Evolutionary conservation across 345 rosid genomes (phyloP), one percentile per base, ranked within the genome.

Genomic region (Sisymbrium irio): DNA sequence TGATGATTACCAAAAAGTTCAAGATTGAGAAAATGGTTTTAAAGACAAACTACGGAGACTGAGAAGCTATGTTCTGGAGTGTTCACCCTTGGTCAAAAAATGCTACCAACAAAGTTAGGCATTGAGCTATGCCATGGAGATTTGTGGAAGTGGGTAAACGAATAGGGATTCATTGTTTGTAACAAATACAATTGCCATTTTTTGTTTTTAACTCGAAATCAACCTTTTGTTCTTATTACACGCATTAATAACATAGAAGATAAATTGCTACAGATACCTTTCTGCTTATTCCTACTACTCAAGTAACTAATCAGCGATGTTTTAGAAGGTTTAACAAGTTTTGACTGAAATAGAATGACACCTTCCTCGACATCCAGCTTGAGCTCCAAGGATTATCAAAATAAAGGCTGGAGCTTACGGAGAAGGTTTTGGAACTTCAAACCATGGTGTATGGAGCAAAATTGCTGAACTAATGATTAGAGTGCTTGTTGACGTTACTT

Each of bases 141-240:
- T 64, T 64, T 77, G 71, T 70, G 17, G 33, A 54, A 70, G 46
- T 68, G 79, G 57, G 33, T 69, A 63, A 45, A 77, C 60, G 41
- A 46, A 67, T 50, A 47, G 57, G 25, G 76, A 65, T 47, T 77
- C 77, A 71, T 77, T 71, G 62, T 71, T 77, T 77, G 80, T 77
- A 77, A 46, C 62, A 28, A 13, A 36, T 70, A 69, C 70, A 54
- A 30, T 62, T 62, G 14, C 69, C 59, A 61, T 41, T 7, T 61
- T 32, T 10, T 50, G 41, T 5, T 5, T 10, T 19, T 0, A 36
- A 76, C 57, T 56, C 17, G 18, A 25, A 14, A 20, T 54, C 51
- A 65, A 47, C 67, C 28, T 69, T 65, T 54, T 68, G 70, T 68
- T 62, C 10, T 17, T 41, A 35, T 54, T 19, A 76, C 50, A 76